phyloP scores from a whole-genome alignment of 2,329 filamentous ascomycete genomes.

The Macrophomina phaseolina region DNA sequence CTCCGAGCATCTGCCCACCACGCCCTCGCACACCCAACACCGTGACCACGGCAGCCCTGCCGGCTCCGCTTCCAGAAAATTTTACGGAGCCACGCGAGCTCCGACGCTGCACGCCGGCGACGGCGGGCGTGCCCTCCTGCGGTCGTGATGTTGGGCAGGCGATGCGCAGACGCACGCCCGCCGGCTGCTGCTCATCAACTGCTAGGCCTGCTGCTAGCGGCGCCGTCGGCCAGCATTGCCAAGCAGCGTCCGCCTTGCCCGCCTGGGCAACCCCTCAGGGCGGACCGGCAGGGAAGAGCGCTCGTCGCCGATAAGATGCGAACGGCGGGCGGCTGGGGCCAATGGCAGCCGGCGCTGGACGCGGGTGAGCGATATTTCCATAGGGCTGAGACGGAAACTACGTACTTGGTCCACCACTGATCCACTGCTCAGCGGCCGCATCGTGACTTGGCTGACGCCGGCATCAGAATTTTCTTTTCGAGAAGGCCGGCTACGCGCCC shows the following conservation, averaged over 20 bases:
- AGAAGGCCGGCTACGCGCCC: conserved; percentile 5
- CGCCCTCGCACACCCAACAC: not conserved
- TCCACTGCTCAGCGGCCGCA: conserved; percentile 7
- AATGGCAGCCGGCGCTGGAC: conserved; percentile 1
- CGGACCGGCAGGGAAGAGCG: conserved; percentile 5
- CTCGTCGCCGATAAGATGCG: not conserved
- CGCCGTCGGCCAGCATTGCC: not conserved
- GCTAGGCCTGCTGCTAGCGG: not conserved
- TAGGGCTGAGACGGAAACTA: conserved; percentile 26
- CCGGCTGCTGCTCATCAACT: not conserved
- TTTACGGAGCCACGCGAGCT: not conserved
- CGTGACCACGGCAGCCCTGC: conserved; percentile 4
- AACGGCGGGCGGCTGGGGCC: not conserved
- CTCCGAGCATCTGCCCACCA: conserved; percentile 22
- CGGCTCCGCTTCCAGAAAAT: conserved; percentile 6
- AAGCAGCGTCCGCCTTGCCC: conserved; percentile 7
- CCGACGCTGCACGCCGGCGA: not conserved
- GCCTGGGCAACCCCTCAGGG: not conserved
- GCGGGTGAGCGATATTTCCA: conserved; percentile 22
- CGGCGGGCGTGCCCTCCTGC: not conserved
- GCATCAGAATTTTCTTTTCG: conserved; percentile 9
- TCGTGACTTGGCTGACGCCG: conserved; percentile 4
- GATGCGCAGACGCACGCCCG: not conserved
- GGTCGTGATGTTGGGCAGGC: not conserved
- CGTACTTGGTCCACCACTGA: conserved; percentile 21